Evolutionary conservation across 805 yeast species (phyloP).

Genomic region (Wickerhamomyces queroliae): DNA sequence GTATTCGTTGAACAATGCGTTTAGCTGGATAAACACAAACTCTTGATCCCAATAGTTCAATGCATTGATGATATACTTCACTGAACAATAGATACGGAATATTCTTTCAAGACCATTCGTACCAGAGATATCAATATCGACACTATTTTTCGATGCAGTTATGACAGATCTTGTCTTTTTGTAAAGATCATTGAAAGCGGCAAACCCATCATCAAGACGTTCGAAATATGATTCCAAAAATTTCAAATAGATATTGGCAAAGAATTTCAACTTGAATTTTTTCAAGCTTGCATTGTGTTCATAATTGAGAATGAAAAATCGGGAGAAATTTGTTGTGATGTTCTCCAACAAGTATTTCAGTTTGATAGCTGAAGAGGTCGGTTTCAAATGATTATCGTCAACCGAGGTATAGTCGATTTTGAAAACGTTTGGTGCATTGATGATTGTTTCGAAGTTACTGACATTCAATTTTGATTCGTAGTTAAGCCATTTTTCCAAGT

Average conservation of each 20-base stretch:
- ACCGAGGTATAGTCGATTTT: constrained; percentile 40
- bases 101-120: constrained; percentile 22
- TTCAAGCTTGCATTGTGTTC: constrained; percentile 31
- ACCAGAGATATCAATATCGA: constrained; percentile 18
- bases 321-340: constrained; percentile 33
- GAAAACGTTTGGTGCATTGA: constrained; percentile 34
- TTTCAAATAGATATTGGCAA: constrained; percentile 37
- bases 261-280: constrained; percentile 40
- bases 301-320: constrained; percentile 18
- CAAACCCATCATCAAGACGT: constrained; percentile 23
- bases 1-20: constrained; percentile 15
- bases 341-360: constrained; percentile 38
- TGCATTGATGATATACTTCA: constrained; percentile 14
- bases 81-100: constrained; percentile 21
- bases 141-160: constrained; percentile 2
- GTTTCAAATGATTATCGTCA: constrained; percentile 24
- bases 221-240: constrained; percentile 34
- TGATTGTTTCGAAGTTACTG: constrained; percentile 38
- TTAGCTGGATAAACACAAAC: constrained; percentile 20
- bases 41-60: constrained; percentile 21
- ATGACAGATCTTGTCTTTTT: constrained; percentile 11
- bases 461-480: constrained; percentile 41
- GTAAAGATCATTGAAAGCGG: constrained; percentile 20
- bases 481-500: constrained; percentile 41
- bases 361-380: constrained; percentile 37